Conservation (phyloP, 129 eudicot genomes). For the Flaveria brownii region DNA sequence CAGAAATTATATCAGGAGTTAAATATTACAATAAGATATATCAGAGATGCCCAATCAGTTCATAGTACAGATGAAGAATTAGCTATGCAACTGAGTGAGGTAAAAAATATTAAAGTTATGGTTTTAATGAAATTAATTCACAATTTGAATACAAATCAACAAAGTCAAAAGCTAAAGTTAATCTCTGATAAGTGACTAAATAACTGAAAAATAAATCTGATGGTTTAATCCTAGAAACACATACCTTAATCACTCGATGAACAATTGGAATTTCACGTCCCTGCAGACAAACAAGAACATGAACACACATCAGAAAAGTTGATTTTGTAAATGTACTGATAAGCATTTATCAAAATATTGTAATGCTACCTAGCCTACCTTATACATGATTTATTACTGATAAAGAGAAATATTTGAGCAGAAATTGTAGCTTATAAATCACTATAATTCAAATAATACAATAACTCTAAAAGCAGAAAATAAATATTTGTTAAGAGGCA, state of each 20-base stretch:
- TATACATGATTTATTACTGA: neutral
- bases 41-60: conserved; percentile 1
- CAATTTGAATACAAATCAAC: conserved; percentile 5
- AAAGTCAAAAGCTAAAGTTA: conserved; percentile 14
- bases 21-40: neutral
- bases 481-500: conserved; percentile 14
- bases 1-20: neutral
- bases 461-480: neutral
- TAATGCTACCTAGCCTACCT: neutral
- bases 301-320: conserved; percentile 22
- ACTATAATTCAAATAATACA: neutral
- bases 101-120: neutral
- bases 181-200: conserved; percentile 5
- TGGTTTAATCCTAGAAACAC: conserved; percentile 2
- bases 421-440: conserved; percentile 4
- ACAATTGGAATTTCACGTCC: conserved; percentile 93
- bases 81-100: neutral
- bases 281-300: conserved; percentile 34
- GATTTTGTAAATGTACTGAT: neutral
- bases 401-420: neutral
- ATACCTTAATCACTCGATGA: conserved; percentile 89
- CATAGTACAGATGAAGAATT: conserved; percentile 13
- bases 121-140: neutral
- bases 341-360: neutral
- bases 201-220: conserved; percentile 1